A percentile compares a stretch with the other conserved stretches of the same genome.
phyloP scores from a whole-genome alignment of 1,284 basidiomycete species.

The Ganoderma lingzhi region DNA sequence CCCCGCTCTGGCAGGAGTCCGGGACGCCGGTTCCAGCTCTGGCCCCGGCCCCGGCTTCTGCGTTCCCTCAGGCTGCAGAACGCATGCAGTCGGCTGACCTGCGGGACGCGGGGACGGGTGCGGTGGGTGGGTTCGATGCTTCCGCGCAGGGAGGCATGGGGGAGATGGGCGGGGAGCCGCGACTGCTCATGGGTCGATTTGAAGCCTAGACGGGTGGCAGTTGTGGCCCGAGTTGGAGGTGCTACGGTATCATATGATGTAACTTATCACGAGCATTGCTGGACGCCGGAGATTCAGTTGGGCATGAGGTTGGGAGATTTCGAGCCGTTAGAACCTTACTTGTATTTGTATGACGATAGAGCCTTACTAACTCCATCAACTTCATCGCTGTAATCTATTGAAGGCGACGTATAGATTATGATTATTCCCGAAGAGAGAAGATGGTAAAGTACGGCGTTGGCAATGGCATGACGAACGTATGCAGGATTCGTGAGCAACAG shows the following conservation, averaged over 20 bases:
- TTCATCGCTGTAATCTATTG: not conserved
- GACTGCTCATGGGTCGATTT: not conserved
- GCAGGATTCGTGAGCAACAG: not conserved
- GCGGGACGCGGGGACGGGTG: not conserved
- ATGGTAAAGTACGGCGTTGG: not conserved
- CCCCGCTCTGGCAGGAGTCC: not conserved
- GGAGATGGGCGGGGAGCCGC: not conserved
- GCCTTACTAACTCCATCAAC: not conserved
- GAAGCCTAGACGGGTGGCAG: not conserved
- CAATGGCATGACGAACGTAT: not conserved
- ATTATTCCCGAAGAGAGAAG: not conserved
- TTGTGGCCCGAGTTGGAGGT: not conserved
- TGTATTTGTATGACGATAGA: not conserved
- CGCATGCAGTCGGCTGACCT: not conserved
- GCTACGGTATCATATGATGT: not conserved
- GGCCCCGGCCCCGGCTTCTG: not conserved
- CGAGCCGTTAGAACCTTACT: not conserved
- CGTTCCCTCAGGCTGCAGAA: not conserved
- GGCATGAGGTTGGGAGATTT: not conserved
- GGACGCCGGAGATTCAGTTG: not conserved
- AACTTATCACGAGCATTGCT: not conserved
- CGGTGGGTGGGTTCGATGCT: not conserved
- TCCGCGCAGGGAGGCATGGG: not conserved
- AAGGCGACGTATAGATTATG: not conserved
- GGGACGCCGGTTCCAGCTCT: not conserved